phyloP scores from a whole-genome alignment of 1,139 yeast genomes.

The Sporopachydermia cereana region DNA sequence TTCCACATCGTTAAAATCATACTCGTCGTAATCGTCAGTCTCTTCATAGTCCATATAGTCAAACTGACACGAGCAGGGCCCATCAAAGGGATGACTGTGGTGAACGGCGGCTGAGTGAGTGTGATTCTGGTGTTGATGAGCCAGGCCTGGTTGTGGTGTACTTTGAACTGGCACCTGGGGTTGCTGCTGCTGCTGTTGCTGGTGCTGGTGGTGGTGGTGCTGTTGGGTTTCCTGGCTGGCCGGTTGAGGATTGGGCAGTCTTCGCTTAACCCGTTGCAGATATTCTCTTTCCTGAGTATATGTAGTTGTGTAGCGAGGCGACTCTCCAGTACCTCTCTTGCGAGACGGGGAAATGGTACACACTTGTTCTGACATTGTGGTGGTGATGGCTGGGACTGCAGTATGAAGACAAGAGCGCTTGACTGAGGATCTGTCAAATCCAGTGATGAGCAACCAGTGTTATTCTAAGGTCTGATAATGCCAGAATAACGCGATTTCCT shows the following conservation, averaged over 20 bases:
- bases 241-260: slow-evolving; percentile 3
- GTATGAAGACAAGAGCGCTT: too few species aligned
- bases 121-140: neutral
- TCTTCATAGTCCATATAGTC: slow-evolving; percentile 2
- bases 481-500: too few species aligned
- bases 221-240: neutral
- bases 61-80: slow-evolving; percentile 3
- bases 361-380: neutral
- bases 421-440: too few species aligned
- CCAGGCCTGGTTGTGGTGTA: neutral
- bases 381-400: too few species aligned
- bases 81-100: slow-evolving; percentile 5
- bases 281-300: neutral
- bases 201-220: neutral
- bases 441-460: too few species aligned
- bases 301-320: neutral
- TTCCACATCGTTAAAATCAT: slow-evolving; percentile 4
- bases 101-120: neutral
- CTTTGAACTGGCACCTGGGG: neutral
- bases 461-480: too few species aligned
- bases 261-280: slow-evolving; percentile 1
- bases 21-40: slow-evolving; percentile 1
- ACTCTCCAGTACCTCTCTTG: neutral
- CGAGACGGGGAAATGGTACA: slow-evolving; percentile 4
- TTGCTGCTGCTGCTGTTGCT: slow-evolving; percentile 2